Base-by-base conservation (phyloP, 2,329 filamentous ascomycete species). In the Aureobasidium melanogenum region DNA sequence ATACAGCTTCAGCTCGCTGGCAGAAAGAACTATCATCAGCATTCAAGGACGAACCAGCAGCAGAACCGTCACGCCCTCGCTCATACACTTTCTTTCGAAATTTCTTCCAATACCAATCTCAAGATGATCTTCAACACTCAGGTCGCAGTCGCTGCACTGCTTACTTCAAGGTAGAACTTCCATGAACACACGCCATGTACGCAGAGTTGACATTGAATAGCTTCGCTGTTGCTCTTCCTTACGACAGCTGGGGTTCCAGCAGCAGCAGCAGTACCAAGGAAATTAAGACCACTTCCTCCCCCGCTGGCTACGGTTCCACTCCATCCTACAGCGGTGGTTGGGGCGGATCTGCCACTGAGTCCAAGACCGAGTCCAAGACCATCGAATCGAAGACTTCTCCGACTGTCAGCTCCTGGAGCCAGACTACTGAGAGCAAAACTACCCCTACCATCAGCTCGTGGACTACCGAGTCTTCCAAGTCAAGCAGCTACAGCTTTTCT, bases 91-190 rank as follows among this genome's bases (percentile, higher is more conserved):
- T 61, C 48, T 39, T 61, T 60, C 24, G 14, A 36, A 52, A 15
- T 52, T 19, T 43, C n/a, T 30, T 9, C 38, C 26, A 32, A 17
- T n/a, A 38, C 19, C 48, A 43, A 10, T 15, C 17, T 61, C 60
- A 55, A 41, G 39, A 61, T 55, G 60, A 39, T 61, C n/a, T 55
- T 61, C 39, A 48, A 48, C 50, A 56, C 43, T 22, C 52, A 61
- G 17, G 32, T 61, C 19, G 60, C 60, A 44, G 50, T 61, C 28
- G 39, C 30, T 19, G 60, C 60, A 36, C 41, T 61, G 28, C 50
- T 61, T 9, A 50, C 60, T 22, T 55, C 60, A 14, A 48, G 50
- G 48, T 52, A 52, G 6, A 24, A 17, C 1, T 1, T 3, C 26
- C 12, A 26, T n/a, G 5, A 10, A 5, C 19, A 10, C 7, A 8